phyloP scores from a whole-genome alignment of 2,329 filamentous ascomycete species.

The Sporothrix curviconia region DNA sequence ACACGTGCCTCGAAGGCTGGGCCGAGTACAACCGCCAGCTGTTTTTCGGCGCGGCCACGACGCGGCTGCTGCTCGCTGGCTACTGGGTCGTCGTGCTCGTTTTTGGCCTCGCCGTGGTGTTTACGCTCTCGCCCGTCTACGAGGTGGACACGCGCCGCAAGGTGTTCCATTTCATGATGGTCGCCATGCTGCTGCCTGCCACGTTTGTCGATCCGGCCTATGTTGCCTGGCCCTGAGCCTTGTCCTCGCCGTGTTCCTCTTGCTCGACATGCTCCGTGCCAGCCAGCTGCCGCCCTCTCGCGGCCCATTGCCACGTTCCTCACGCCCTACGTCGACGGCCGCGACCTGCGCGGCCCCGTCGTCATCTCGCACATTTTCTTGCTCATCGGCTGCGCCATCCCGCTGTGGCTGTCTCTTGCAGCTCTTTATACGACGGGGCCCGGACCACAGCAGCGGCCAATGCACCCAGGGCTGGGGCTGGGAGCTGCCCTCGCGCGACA shows the following conservation, averaged over 20 bases:
- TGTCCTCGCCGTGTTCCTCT: conserved; percentile 74
- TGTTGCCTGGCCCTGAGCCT: conserved; percentile 72
- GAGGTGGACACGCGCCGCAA: conserved; percentile 95
- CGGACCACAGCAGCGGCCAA: no score
- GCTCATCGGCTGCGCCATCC: conserved; percentile 88
- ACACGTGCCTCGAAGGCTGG: conserved; percentile 49
- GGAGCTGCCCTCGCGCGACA: conserved; percentile 67
- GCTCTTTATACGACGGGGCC: no score
- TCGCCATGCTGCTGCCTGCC: conserved; percentile 84
- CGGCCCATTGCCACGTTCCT: conserved; percentile 81
- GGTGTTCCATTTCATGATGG: conserved; percentile 98
- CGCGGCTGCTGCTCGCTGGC: conserved; percentile 65
- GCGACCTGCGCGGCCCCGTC: conserved; percentile 87
- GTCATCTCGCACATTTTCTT: conserved; percentile 96
- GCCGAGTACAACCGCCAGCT: conserved; percentile 58
- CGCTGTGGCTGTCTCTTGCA: conserved; percentile 81
- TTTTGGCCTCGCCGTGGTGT: conserved; percentile 66
- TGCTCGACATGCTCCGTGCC: conserved; percentile 83
- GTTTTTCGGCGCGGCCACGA: conserved; percentile 68
- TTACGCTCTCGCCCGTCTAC: conserved; percentile 66
- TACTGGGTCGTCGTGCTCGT: conserved; percentile 69
- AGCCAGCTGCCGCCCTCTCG: conserved; percentile 87
- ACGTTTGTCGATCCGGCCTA: conserved; percentile 83
- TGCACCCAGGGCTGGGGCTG: conserved; percentile 38
- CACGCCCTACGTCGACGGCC: conserved; percentile 87